These are phyloP conservation scores for Dioszegia aurantiaca DNA, from an alignment of 768 basidiomycete species.

Conservation along the genomic window DNA sequence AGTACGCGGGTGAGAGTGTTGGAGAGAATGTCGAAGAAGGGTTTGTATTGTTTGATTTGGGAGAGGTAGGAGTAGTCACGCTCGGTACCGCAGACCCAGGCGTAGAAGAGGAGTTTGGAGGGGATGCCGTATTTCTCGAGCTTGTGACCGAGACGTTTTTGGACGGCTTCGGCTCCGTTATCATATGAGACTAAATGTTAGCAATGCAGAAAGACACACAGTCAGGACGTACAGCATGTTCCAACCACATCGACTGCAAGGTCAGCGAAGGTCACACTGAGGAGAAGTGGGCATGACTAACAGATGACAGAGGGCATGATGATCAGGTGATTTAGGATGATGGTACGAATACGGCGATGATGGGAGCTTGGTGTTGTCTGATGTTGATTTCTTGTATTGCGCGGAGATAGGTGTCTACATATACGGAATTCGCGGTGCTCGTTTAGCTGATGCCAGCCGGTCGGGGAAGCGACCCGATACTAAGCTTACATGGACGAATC, in stretches of 20 bases:
- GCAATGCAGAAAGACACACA: not conserved
- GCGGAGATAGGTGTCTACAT: too few species aligned
- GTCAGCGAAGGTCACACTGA: not conserved
- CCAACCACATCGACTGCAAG: slow-evolving; percentile 37
- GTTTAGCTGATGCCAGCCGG: too few species aligned
- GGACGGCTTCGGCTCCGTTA: slow-evolving; percentile 35
- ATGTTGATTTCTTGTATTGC: too few species aligned
- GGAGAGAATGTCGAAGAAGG: slow-evolving; percentile 34
- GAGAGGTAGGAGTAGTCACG: slow-evolving; percentile 42
- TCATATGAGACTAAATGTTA: slow-evolving; percentile 31
- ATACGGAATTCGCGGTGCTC: too few species aligned
- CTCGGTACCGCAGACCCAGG: slow-evolving; percentile 39
- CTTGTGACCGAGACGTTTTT: slow-evolving; percentile 33
- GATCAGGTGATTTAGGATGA: too few species aligned
- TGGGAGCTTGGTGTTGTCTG: too few species aligned
- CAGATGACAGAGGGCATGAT: slow-evolving; percentile 36
- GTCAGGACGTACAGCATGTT: slow-evolving; percentile 22
- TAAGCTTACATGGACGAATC: too few species aligned
- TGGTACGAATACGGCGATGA: too few species aligned
- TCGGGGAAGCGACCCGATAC: too few species aligned
- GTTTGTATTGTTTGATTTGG: slow-evolving; percentile 43
- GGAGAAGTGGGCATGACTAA: slow-evolving; percentile 12
- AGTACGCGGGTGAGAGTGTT: slow-evolving; percentile 31
- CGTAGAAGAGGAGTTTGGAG: slow-evolving; percentile 41
- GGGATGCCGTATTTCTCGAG: slow-evolving; percentile 31